Evolutionary conservation across 1,139 yeast genomes (phyloP).

Genomic region (Candida sojae): DNA sequence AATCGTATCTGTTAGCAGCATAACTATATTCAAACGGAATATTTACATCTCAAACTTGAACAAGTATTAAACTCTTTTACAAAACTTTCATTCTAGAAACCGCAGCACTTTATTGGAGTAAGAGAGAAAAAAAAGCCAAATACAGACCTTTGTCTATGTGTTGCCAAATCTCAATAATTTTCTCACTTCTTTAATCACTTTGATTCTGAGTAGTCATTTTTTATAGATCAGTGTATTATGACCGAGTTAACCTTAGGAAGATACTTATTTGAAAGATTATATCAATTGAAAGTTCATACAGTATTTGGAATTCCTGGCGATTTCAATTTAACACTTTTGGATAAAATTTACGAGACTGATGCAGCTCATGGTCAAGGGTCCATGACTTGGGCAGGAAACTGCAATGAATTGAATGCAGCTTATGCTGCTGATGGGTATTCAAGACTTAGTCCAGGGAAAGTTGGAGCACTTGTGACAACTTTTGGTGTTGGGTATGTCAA

Average conservation of each 20-base stretch:
- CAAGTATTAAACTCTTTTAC: no score
- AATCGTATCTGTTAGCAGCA: no score
- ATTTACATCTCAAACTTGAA: no score
- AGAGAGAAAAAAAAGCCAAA: no score
- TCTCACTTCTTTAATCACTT: no score
- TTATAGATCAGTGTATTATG: constrained; percentile 19
- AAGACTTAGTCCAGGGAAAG: constrained; percentile 30
- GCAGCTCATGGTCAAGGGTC: constrained; percentile 17
- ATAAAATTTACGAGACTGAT: constrained; percentile 40
- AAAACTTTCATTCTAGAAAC: no score
- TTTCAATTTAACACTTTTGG: constrained; percentile 39
- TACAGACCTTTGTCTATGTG: no score
- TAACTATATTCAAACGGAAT: no score
- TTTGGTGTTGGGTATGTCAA: constrained; percentile 35
- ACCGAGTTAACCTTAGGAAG: constrained; percentile 43
- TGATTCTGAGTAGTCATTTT: not conserved
- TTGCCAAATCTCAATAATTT: no score
- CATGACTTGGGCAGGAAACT: constrained; percentile 45
- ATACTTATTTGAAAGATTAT: constrained; percentile 45
- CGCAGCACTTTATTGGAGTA: no score
- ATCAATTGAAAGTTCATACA: constrained; percentile 41
- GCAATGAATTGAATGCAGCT: constrained; percentile 46
- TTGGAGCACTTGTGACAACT: constrained; percentile 41
- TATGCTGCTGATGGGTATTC: constrained; percentile 48
- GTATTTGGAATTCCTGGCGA: constrained; percentile 48